phyloP scores from a whole-genome alignment of 2,329 filamentous ascomycete genomes.

The Parastagonospora nodorum region DNA sequence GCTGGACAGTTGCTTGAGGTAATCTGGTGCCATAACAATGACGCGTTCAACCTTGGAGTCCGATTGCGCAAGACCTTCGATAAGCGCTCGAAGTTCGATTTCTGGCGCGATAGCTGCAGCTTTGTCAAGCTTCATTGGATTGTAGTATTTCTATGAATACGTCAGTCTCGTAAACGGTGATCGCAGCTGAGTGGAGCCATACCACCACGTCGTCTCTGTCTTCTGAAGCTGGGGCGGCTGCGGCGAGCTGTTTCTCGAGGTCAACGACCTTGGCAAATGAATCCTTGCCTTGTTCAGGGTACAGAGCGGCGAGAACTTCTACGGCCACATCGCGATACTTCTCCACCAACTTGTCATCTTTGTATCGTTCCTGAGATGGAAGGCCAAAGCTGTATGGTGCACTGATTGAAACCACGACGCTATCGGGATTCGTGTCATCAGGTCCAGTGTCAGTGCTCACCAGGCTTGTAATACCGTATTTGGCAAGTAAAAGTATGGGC shows the following conservation, averaged over 20 bases:
- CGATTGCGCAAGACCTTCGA: constrained; percentile 59
- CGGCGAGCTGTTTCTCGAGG: constrained; percentile 66
- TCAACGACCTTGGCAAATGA: constrained; percentile 45
- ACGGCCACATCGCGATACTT: constrained; percentile 33
- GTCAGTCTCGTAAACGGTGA: background rate
- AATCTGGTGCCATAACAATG: constrained; percentile 64
- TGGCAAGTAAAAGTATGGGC: constrained; percentile 55
- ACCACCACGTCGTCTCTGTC: constrained; percentile 64
- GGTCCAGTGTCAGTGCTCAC: constrained; percentile 38
- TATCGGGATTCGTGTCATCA: constrained; percentile 62
- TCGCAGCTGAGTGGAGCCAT: background rate
- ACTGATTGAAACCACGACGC: constrained; percentile 54
- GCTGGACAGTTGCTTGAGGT: constrained; percentile 62
- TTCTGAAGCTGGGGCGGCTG: constrained; percentile 62
- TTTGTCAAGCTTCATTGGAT: constrained; percentile 64
- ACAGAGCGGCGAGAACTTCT: constrained; percentile 25
- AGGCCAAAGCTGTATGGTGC: constrained; percentile 55
- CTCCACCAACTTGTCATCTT: constrained; percentile 40
- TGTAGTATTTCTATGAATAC: constrained; percentile 61
- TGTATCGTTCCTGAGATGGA: constrained; percentile 44
- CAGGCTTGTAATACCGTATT: constrained; percentile 49
- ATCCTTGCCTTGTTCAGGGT: constrained; percentile 39
- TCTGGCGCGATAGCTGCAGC: constrained; percentile 61
- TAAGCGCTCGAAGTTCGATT: constrained; percentile 59
- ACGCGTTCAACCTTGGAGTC: constrained; percentile 58